Evolutionary conservation across 1,284 basidiomycete species (phyloP).

Genomic region (Ganoderma boninense): DNA sequence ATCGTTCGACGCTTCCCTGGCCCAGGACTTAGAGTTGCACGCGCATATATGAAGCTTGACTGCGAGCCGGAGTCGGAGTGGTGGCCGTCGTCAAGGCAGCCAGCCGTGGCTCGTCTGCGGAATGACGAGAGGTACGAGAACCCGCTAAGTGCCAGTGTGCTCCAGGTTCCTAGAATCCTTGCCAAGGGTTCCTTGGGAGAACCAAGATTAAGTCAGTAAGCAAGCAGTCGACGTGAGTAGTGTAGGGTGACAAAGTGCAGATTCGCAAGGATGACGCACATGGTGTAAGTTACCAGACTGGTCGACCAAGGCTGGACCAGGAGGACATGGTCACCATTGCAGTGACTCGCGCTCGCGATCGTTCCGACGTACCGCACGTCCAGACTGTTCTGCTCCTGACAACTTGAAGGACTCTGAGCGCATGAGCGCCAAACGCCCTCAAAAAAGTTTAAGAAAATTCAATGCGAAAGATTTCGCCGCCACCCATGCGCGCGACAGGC

Average conservation of each 20-base stretch:
- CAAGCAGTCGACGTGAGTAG: too few species aligned
- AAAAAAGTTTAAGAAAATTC: not conserved
- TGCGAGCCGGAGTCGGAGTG: not conserved
- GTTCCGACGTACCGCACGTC: too few species aligned
- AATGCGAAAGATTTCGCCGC: not conserved
- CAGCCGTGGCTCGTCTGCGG: not conserved
- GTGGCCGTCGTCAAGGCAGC: conserved; percentile 3
- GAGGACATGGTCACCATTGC: too few species aligned
- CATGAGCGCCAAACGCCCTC: not conserved
- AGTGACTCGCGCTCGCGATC: too few species aligned
- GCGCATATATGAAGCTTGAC: not conserved
- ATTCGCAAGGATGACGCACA: not conserved
- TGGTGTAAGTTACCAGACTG: not conserved
- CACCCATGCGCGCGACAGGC: not conserved
- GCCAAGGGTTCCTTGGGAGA: not conserved
- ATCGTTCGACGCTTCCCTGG: not conserved
- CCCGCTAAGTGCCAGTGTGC: not conserved
- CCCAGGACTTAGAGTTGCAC: too few species aligned
- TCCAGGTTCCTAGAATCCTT: not conserved
- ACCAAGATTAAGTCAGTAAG: not conserved
- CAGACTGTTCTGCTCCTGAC: too few species aligned
- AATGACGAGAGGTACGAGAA: not conserved
- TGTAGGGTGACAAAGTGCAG: not conserved
- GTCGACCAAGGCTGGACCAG: not conserved
- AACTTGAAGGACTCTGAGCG: too few species aligned